phyloP scores from a whole-genome alignment of 2,329 filamentous ascomycete genomes.

The Magnaporthiopsis rhizophila region DNA sequence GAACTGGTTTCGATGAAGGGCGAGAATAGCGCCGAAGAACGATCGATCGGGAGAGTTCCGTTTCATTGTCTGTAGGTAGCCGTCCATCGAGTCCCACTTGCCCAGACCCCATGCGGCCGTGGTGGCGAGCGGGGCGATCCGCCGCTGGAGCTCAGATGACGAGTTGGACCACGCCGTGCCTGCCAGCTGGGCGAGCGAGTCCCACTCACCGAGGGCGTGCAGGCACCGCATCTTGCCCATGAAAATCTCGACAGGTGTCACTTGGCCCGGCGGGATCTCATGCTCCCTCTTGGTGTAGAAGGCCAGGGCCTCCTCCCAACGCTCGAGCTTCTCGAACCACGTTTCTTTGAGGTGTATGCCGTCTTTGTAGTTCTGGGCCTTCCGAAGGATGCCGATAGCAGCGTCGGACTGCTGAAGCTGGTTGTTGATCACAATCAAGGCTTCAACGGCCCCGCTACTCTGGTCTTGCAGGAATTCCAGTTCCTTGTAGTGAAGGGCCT shows the following conservation, averaged over 20 bases:
- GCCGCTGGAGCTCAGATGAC: conserved; percentile 74
- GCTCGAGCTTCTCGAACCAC: conserved; percentile 97
- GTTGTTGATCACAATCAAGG: conserved; percentile 98
- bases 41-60: conserved; percentile 86
- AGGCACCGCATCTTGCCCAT: conserved; percentile 99
- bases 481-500: conserved; percentile 98
- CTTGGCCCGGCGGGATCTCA: conserved; percentile 50
- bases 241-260: conserved; percentile 77
- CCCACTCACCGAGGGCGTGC: conserved; percentile 96
- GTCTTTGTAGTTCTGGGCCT: conserved; percentile 91
- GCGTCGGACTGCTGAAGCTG: conserved; percentile 98
- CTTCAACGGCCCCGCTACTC: conserved; percentile 90
- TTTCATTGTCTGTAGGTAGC: conserved; percentile 93
- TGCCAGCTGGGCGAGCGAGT: conserved; percentile 77
- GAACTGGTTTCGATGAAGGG: conserved; percentile 93
- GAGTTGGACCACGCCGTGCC: conserved; percentile 93
- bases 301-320: conserved; percentile 93
- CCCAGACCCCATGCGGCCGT: conserved; percentile 93
- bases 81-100: conserved; percentile 98
- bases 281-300: conserved; percentile 84
- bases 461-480: conserved; percentile 97
- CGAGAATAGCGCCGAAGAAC: conserved; percentile 94
- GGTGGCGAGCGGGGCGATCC: conserved; percentile 88
- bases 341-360: conserved; percentile 91
- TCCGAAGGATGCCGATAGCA: conserved; percentile 92